These are phyloP conservation scores for Metschnikowia drakensbergensis DNA, from an alignment of 805 yeast genomes.

Conservation along the genomic window DNA sequence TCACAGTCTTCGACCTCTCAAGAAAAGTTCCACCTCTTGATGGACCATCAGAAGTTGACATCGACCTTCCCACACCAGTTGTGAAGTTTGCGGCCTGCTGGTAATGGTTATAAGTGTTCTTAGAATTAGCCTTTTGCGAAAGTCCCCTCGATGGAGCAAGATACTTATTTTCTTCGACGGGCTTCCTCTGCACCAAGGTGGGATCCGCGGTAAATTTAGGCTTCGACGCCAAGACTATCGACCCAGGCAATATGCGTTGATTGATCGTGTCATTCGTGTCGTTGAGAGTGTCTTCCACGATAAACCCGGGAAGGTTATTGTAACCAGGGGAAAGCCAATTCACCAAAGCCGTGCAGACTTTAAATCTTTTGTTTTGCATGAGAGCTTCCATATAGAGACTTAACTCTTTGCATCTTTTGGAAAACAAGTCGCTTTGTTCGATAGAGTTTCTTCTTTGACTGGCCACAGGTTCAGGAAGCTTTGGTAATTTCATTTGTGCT, in stretches of 20 bases:
- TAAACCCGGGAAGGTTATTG: conserved; percentile 27
- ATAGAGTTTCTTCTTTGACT: conserved; percentile 20
- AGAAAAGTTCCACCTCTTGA: conserved; percentile 5
- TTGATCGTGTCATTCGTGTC: conserved; percentile 11
- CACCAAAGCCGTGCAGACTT: conserved; percentile 24
- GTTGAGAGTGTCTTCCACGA: conserved; percentile 13
- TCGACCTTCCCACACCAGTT: conserved; percentile 11
- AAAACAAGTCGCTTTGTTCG: conserved; percentile 14
- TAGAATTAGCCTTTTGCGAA: conserved; percentile 21
- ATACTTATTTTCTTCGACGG: conserved; percentile 2
- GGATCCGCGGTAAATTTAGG: neutral
- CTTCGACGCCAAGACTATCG: conserved; percentile 15
- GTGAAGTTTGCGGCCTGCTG: conserved; percentile 22
- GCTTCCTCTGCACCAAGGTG: conserved; percentile 1
- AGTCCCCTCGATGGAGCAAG: conserved; percentile 6
- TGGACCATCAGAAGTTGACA: conserved; percentile 10
- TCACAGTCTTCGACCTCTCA: conserved; percentile 9
- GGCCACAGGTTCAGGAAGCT: conserved; percentile 47
- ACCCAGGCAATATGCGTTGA: conserved; percentile 17
- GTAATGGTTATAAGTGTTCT: conserved; percentile 32
- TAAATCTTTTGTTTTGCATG: conserved; percentile 28
- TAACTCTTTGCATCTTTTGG: conserved; percentile 38
- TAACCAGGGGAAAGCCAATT: conserved; percentile 28
- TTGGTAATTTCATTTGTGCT: conserved; percentile 27
- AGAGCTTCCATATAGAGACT: conserved; percentile 37